Conservation (phyloP, 805 yeast species). For the Starmerella khaoyaiensis region DNA sequence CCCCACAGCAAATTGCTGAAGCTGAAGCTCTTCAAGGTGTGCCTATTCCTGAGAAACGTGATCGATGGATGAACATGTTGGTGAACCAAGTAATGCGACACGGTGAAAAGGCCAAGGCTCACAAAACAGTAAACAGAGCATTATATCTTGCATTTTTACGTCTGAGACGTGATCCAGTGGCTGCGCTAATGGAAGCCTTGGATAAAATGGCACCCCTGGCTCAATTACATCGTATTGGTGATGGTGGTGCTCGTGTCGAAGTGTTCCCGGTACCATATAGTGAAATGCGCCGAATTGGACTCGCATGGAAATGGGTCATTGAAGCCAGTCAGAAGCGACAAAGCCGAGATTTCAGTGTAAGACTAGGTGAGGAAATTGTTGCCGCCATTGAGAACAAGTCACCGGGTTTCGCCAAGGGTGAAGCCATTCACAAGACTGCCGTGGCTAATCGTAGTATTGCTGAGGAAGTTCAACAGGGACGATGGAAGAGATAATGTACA, state of each 20-base stretch:
- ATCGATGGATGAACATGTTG: constrained; percentile 63
- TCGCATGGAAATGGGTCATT: constrained; percentile 81
- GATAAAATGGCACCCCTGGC: constrained; percentile 79
- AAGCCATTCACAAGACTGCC: constrained; percentile 73
- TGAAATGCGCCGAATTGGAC: constrained; percentile 69
- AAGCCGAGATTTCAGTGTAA: constrained; percentile 68
- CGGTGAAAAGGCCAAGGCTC: constrained; percentile 76
- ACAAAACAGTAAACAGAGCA: constrained; percentile 58
- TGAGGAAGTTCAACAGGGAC: constrained; percentile 17
- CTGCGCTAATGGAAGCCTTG: constrained; percentile 55
- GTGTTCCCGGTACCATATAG: constrained; percentile 74
- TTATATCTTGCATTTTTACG: constrained; percentile 64
- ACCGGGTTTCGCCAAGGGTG: constrained; percentile 71
- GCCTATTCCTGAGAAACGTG: constrained; percentile 49
- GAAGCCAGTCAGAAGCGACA: constrained; percentile 73
- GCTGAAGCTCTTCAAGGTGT: constrained; percentile 36
- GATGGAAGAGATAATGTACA: constrained; percentile 14
- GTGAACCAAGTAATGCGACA: constrained; percentile 83
- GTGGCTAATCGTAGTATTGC: constrained; percentile 54
- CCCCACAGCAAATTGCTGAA: constrained; percentile 51
- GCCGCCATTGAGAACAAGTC: constrained; percentile 67
- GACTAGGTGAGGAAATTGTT: constrained; percentile 80
- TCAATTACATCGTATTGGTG: constrained; percentile 59
- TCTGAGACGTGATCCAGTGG: constrained; percentile 67
- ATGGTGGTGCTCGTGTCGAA: constrained; percentile 74